Percentiles rank a stretch among this genome's conserved stretches.
Conservation (phyloP, 768 basidiomycete genomes). For the Lactifluus hygrophoroides region DNA sequence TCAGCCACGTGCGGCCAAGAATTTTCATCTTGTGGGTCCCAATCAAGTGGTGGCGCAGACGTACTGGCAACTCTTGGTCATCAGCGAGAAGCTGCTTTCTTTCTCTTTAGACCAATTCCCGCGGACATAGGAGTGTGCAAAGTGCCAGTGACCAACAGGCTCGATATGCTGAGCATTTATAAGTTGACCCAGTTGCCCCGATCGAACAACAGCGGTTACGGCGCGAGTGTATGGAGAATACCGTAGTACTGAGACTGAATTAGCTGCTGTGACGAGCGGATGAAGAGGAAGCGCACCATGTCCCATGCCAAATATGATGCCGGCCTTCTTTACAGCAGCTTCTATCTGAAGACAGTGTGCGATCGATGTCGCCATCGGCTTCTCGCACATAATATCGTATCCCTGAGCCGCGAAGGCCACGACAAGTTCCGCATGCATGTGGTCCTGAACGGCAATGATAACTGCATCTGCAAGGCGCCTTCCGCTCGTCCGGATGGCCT, state of each 20-base stretch:
- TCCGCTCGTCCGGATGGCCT: constrained; percentile 54
- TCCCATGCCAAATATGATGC: constrained; percentile 77
- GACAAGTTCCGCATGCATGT: constrained; percentile 67
- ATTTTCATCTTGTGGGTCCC: neutral
- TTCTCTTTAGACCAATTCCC: constrained; percentile 70
- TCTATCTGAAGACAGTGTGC: constrained; percentile 73
- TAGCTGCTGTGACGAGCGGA: neutral
- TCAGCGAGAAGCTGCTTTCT: constrained; percentile 67
- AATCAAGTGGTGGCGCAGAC: constrained; percentile 21
- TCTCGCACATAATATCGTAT: constrained; percentile 88
- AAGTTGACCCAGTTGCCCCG: constrained; percentile 63
- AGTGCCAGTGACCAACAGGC: constrained; percentile 81
- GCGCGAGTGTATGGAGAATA: constrained; percentile 80
- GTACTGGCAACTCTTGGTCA: constrained; percentile 90
- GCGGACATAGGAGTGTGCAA: constrained; percentile 84
- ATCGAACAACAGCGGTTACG: constrained; percentile 59
- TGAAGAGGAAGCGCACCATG: constrained; percentile 47
- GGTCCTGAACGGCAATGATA: constrained; percentile 72
- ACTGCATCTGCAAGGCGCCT: constrained; percentile 76
- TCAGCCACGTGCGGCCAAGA: neutral
- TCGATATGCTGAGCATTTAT: constrained; percentile 81
- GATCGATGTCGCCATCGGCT: constrained; percentile 77
- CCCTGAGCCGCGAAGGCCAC: constrained; percentile 70
- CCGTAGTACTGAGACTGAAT: constrained; percentile 52
- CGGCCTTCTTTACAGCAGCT: constrained; percentile 55